These are phyloP conservation scores for Prunus yedoensis DNA, from an alignment of 331 rosid genomes.

Conservation along the genomic window DNA sequence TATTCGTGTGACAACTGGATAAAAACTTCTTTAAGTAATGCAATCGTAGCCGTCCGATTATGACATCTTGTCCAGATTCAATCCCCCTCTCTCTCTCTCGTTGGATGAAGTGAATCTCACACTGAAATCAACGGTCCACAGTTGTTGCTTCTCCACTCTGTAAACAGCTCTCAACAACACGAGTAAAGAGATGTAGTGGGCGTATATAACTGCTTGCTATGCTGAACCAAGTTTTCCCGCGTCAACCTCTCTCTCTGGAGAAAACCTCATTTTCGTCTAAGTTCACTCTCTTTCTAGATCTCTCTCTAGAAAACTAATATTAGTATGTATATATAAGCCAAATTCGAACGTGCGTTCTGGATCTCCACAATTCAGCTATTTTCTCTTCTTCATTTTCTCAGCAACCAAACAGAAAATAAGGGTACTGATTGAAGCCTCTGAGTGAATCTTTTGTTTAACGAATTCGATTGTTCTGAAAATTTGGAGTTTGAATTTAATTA, in stretches of 20 bases:
- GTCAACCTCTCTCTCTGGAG: not conserved
- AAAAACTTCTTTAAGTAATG: not conserved
- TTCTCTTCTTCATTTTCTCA: not conserved
- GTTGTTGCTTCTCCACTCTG: not conserved
- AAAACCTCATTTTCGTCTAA: not conserved
- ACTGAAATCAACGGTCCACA: not conserved
- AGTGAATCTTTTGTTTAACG: not conserved
- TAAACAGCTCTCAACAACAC: no score
- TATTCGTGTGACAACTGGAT: no score
- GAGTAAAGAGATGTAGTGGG: not conserved
- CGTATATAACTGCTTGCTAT: not conserved
- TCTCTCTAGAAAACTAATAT: not conserved
- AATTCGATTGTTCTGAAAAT: not conserved
- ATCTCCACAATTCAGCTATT: not conserved
- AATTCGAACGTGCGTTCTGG: not conserved
- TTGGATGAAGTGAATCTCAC: not conserved
- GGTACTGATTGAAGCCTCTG: not conserved
- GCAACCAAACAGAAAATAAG: conserved; percentile 2
- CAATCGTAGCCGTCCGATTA: not conserved
- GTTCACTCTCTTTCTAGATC: no score
- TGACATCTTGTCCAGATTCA: not conserved
- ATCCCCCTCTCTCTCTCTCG: no score
- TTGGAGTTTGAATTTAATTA: not conserved
- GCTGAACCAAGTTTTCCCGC: not conserved
- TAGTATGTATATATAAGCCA: not conserved